These are phyloP conservation scores for Parathielavia hyrcaniae DNA, from an alignment of 495 filamentous ascomycete genomes.

Conservation along the genomic window DNA sequence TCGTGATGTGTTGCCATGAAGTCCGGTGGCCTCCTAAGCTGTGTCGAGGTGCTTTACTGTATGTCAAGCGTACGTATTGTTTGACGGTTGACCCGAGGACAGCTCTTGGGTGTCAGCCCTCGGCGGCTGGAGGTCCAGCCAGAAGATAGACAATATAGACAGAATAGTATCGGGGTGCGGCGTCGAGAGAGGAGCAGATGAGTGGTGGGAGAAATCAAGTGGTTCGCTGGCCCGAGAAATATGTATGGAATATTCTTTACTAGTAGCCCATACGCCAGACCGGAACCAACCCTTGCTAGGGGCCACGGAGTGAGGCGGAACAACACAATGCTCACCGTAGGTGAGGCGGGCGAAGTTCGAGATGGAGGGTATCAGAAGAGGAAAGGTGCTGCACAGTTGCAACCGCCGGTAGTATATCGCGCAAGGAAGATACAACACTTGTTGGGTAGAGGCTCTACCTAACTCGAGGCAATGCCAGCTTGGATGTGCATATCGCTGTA, in stretches of 20 bases:
- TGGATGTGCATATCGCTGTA: neutral
- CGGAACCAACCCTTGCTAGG: neutral
- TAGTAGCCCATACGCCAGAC: slow-evolving; percentile 1
- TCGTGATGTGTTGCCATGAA: neutral
- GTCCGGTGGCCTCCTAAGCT: neutral
- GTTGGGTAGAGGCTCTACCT: neutral
- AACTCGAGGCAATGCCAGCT: neutral
- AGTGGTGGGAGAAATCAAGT: neutral
- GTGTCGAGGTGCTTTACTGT: neutral
- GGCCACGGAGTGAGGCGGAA: slow-evolving; percentile 10
- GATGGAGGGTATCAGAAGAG: slow-evolving; percentile 8
- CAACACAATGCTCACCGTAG: slow-evolving; percentile 14
- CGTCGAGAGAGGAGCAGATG: too few species aligned
- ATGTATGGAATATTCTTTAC: neutral
- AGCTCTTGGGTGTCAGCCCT: neutral
- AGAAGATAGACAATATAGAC: neutral
- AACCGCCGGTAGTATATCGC: neutral
- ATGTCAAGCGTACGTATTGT: slow-evolving; percentile 1
- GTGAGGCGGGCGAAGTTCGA: slow-evolving; percentile 13
- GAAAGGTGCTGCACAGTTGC: neutral
- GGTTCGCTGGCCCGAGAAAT: neutral
- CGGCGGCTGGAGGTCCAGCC: neutral
- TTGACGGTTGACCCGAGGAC: slow-evolving; percentile 1
- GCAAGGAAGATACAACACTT: neutral
- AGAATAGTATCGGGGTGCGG: too few species aligned